Base-by-base conservation (phyloP, 1,139 yeast genomes). In the Geotrichum klebahnii region DNA sequence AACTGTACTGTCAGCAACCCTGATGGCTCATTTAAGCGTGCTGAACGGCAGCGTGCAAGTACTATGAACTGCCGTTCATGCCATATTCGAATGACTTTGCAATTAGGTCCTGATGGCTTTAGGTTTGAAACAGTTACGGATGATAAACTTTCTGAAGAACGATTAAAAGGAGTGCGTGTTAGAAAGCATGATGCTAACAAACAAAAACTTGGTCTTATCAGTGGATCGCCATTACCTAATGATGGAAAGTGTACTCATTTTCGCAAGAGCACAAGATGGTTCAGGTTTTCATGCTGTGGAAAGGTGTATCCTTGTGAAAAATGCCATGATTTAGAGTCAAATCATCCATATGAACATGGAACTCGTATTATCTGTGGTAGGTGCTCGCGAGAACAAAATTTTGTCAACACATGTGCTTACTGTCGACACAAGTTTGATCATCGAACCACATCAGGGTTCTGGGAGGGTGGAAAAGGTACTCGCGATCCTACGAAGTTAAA, bases 401-500 rank as follows among this genome's bases (percentile, higher is more conserved):
- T 71, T 49, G 56, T 65, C 31, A 62, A 61, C 22, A 59, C 58
- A 8, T 71, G 75, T 50, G 58, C 55, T 10, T 68, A 60, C 54
- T 71, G 75, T 52, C 60, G 63, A 9, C 70, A 68, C 47, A 60
- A 66, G 31, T 71, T 67, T 53, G 62, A 67, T 10, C 55, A 58
- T 19, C 57, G 65, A 29, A 28, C 29, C 17, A 62, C 55, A 35
- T 59, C 73, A 5, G 69, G 72, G 12, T 72, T 71, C 57, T 72
- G 76, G 76, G 76, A 72, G 52, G 76, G 76, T 23, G 76, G 76
- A 0, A 61, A 61, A 38, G 76, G 76, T 2, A 69, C 72, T n/a
- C 64, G 76, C 19, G 73, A 72, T 52, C 66, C 61, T 29, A 57
- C 59, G 16, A 60, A 59, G 48, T 68, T 72, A 72, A 67, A 71